Conservation (phyloP, 2,329 filamentous ascomycete genomes). For the Penicillium occitanis region DNA sequence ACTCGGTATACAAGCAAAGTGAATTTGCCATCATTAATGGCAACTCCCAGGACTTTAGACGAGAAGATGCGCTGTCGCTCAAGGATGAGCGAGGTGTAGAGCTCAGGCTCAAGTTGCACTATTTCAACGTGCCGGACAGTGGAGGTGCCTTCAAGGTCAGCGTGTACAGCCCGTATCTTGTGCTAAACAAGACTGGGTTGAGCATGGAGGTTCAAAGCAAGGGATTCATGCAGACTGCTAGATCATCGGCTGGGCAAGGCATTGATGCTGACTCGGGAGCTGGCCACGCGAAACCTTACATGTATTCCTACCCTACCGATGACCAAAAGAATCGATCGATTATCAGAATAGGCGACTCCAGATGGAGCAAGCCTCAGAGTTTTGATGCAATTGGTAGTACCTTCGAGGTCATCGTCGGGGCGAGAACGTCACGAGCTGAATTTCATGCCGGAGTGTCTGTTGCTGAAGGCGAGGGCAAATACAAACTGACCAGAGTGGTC, state of each 20-base stretch:
- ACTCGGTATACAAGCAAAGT: slow-evolving; percentile 89
- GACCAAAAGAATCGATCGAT: slow-evolving; percentile 89
- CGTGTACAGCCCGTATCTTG: slow-evolving; percentile 89
- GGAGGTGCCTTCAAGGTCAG: slow-evolving; percentile 96
- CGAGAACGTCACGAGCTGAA: slow-evolving; percentile 68
- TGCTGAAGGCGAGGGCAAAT: slow-evolving; percentile 90
- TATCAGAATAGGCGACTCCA: slow-evolving; percentile 82
- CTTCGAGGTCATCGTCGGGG: slow-evolving; percentile 80
- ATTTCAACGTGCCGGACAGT: slow-evolving; percentile 83
- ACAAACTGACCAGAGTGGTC: slow-evolving; percentile 94
- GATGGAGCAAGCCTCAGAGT: slow-evolving; percentile 96
- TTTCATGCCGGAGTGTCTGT: slow-evolving; percentile 90
- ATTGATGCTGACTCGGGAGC: slow-evolving; percentile 56
- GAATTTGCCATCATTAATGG: slow-evolving; percentile 98
- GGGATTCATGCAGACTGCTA: slow-evolving; percentile 79
- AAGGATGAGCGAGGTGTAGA: slow-evolving; percentile 81
- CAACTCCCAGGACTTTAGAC: slow-evolving; percentile 80
- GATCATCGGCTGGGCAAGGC: slow-evolving; percentile 77
- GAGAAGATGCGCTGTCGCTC: slow-evolving; percentile 74
- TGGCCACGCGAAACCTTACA: slow-evolving; percentile 76
- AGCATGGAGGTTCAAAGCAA: slow-evolving; percentile 86
- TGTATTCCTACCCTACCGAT: slow-evolving; percentile 90
- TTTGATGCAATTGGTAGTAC: slow-evolving; percentile 96
- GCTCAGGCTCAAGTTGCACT: slow-evolving; percentile 82
- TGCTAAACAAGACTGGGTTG: slow-evolving; percentile 92